Evolutionary conservation across 148 eudicot species (phyloP).

Genomic region (Rhododendron henanense): DNA sequence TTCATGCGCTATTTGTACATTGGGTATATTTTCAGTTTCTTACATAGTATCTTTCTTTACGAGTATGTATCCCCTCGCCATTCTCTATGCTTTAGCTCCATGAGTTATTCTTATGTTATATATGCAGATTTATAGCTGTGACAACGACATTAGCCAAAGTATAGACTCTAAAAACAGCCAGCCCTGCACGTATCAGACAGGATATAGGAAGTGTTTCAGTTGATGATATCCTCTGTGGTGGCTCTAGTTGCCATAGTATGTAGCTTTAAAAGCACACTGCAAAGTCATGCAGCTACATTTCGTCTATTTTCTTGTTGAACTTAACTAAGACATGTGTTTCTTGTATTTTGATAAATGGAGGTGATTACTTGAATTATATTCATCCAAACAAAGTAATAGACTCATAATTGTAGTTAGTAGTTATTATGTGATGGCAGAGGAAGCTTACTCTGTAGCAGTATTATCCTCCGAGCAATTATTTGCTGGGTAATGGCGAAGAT

Average conservation of each 20-base stretch:
- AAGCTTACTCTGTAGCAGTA: not conserved
- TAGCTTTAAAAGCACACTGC: slow-evolving; percentile 41
- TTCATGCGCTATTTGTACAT: no score
- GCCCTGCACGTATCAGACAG: slow-evolving; percentile 75
- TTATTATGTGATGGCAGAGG: not conserved
- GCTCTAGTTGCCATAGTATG: slow-evolving; percentile 74
- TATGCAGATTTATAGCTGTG: slow-evolving; percentile 89
- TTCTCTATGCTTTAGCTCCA: not conserved
- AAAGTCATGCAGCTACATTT: slow-evolving; percentile 1
- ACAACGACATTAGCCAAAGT: slow-evolving; percentile 72
- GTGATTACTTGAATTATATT: not conserved
- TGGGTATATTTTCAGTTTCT: no score
- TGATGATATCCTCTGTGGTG: slow-evolving; percentile 86
- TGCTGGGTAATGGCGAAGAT: slow-evolving; percentile 13
- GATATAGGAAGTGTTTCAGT: slow-evolving; percentile 78
- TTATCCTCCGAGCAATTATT: slow-evolving; percentile 3
- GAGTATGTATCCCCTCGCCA: not conserved
- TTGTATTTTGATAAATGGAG: slow-evolving; percentile 10
- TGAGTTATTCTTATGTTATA: not conserved
- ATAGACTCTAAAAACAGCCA: slow-evolving; percentile 60
- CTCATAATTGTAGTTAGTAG: slow-evolving; percentile 6
- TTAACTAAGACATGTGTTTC: slow-evolving; percentile 18
- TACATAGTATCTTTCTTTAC: not conserved
- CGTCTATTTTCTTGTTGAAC: slow-evolving; percentile 16
- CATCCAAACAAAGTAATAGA: not conserved